Conservation (phyloP, 1,284 basidiomycete genomes). For the Apiotrichum montevideense region DNA sequence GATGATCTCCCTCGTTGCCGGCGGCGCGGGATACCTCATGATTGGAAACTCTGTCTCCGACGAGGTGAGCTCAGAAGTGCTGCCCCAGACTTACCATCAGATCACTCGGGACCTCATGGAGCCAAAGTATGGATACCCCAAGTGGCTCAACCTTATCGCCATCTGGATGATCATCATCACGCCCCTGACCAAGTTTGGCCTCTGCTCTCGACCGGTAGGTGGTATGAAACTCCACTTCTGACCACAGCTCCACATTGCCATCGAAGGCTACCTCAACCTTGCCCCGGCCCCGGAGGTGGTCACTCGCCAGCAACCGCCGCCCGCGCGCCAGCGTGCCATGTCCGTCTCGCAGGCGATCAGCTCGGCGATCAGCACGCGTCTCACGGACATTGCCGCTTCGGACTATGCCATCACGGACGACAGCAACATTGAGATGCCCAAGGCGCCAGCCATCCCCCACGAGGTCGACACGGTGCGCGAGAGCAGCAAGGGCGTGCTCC, state of each 20-base stretch:
- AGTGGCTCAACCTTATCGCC: conserved; percentile 64
- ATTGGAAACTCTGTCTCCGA: conserved; percentile 75
- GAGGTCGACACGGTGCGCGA: conserved; percentile 3
- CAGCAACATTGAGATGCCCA: neutral
- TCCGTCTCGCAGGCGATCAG: conserved; percentile 3
- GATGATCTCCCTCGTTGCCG: conserved; percentile 69
- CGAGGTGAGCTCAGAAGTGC: conserved; percentile 47
- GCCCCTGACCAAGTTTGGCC: conserved; percentile 81
- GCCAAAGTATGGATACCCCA: conserved; percentile 66
- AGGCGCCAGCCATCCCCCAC: neutral
- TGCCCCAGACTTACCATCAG: conserved; percentile 22
- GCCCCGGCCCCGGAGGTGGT: conserved; percentile 41
- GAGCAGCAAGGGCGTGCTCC: conserved; percentile 17
- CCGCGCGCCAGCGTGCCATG: neutral
- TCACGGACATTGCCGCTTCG: conserved; percentile 8
- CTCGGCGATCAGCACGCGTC: conserved; percentile 7
- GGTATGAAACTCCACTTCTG: neutral
- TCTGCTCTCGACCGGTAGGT: conserved; percentile 65
- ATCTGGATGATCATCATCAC: conserved; percentile 87
- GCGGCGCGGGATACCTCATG: conserved; percentile 84
- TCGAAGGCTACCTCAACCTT: conserved; percentile 67
- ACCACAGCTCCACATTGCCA: conserved; percentile 61
- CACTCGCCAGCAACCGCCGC: neutral
- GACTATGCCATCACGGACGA: conserved; percentile 12
- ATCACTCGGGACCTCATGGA: conserved; percentile 78